Percentiles rank a stretch among this genome's conserved stretches.
phyloP scores from a whole-genome alignment of 129 eudicot genomes.

The Artemisia annua region DNA sequence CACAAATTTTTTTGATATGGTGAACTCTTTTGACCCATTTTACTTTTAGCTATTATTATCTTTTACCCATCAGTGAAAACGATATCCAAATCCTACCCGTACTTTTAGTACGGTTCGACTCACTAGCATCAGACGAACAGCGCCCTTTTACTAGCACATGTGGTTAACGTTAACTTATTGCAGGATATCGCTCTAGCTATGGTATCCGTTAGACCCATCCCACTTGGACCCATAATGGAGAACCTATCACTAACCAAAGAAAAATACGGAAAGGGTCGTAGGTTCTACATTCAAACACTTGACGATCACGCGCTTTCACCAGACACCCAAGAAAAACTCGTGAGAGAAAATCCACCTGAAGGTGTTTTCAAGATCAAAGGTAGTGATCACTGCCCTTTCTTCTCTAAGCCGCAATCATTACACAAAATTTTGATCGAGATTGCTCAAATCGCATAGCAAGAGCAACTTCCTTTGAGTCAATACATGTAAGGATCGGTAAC shows the following conservation, averaged over 20 bases:
- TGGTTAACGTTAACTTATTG: constrained; percentile 21
- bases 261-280: constrained; percentile 62
- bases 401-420: constrained; percentile 92
- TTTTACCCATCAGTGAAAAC: no score
- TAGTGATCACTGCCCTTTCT: constrained; percentile 96
- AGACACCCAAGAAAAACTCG: constrained; percentile 92
- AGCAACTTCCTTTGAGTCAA: constrained; percentile 12
- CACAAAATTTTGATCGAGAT: constrained; percentile 87
- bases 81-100: neutral
- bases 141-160: no score
- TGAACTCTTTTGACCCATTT: no score
- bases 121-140: neutral
- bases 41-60: no score
- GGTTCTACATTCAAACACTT: constrained; percentile 82
- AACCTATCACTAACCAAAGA: constrained; percentile 60
- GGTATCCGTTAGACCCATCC: constrained; percentile 87
- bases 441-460: constrained; percentile 67
- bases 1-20: no score
- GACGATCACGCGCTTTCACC: constrained; percentile 93
- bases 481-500: constrained; percentile 6
- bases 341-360: constrained; percentile 91
- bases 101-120: neutral
- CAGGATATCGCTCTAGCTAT: constrained; percentile 95
- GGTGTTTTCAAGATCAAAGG: constrained; percentile 96
- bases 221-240: constrained; percentile 97